Evolutionary conservation across 2,329 filamentous ascomycete species (phyloP).

Genomic region (Alternaria arbusti): DNA sequence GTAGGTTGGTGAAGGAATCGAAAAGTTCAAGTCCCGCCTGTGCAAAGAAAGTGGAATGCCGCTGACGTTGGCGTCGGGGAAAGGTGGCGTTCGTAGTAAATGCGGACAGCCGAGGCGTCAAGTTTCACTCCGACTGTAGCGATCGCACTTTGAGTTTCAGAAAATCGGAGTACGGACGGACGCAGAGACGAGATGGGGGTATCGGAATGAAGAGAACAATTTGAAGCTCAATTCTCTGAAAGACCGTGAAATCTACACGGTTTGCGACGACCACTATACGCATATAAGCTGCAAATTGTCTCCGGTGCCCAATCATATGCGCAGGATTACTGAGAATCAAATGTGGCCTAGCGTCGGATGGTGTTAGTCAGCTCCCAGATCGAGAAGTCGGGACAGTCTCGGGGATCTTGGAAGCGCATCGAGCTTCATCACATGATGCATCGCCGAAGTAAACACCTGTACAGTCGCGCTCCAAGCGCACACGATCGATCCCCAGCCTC

Average conservation of each 20-base stretch:
- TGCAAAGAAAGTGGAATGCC: background rate
- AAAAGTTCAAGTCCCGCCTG: background rate
- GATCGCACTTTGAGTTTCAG: background rate
- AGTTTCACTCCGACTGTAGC: conserved; percentile 2
- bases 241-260: background rate
- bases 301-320: conserved; percentile 15
- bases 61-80: conserved; percentile 4
- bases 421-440: background rate
- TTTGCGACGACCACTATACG: conserved; percentile 4
- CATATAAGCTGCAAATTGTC: conserved; percentile 3
- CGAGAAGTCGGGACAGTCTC: background rate
- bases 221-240: background rate
- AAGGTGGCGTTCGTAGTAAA: conserved; percentile 15
- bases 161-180: background rate
- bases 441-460: background rate
- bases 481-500: background rate
- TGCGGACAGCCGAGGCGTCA: conserved; percentile 16
- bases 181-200: background rate
- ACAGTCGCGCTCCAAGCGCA: background rate
- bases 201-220: background rate
- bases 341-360: conserved; percentile 2
- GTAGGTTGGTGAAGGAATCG: background rate
- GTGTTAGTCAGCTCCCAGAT: background rate
- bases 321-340: conserved; percentile 13
- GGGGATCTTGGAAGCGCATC: background rate